These are phyloP conservation scores for Luffa acutangula DNA, from an alignment of 306 rosid genomes.

Conservation along the genomic window DNA sequence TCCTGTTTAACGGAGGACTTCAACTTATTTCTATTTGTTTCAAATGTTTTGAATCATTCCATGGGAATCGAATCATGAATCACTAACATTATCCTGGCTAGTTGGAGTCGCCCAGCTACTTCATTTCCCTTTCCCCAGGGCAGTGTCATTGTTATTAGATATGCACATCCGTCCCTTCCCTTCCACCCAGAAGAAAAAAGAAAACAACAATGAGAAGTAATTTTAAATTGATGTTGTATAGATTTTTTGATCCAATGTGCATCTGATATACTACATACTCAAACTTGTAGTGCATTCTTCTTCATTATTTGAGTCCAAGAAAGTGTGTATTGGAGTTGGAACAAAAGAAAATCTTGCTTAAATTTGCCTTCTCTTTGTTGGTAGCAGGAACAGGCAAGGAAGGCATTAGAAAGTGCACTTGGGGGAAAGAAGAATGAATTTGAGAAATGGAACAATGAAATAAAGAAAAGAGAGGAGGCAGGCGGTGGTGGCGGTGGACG, in stretches of 20 bases:
- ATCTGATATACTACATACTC: background rate
- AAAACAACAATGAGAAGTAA: background rate
- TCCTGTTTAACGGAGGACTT: background rate
- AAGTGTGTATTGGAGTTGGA: background rate
- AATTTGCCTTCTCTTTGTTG: background rate
- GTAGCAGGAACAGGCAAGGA: slow-evolving; percentile 82
- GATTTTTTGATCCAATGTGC: background rate
- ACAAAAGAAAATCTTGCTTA: background rate
- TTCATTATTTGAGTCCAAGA: background rate
- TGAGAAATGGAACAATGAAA: slow-evolving; percentile 82
- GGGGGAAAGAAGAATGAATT: slow-evolving; percentile 87
- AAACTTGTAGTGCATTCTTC: background rate
- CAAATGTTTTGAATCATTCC: background rate
- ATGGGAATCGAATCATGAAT: background rate
- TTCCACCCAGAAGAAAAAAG: background rate
- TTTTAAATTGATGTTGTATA: background rate
- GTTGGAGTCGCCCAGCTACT: background rate
- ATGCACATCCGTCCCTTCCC: background rate
- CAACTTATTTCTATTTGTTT: background rate
- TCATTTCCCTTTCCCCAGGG: background rate
- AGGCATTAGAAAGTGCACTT: slow-evolving; percentile 89
- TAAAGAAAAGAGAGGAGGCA: slow-evolving; percentile 73
- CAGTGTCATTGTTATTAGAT: background rate
- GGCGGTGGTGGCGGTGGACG: slow-evolving; percentile 87
- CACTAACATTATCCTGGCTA: background rate